Evolutionary conservation across 345 rosid species (phyloP), one percentile per base, ranked within the genome.

Genomic region (Acer yangbiense): DNA sequence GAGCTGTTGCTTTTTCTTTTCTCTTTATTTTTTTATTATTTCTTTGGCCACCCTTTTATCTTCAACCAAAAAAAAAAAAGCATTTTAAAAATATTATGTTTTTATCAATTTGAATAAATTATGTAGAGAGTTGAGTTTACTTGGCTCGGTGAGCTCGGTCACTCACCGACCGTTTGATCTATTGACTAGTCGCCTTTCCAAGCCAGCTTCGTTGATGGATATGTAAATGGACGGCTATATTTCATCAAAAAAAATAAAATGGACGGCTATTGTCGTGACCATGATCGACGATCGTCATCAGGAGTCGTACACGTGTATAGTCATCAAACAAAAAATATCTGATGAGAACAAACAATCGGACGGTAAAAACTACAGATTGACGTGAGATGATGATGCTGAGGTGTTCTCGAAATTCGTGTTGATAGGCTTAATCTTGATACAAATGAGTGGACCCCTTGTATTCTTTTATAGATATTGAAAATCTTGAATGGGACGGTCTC

Each of bases 121-220:
- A 20, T 23, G 6, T 21, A 14, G 46, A 14, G 46, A 58, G 21
- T 54, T 16, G 65, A 77, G 57, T 14, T 66, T 57, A 6, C 39
- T 54, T 69, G 81, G 73, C 1, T 57, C 17, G 23, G 68, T 70
- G 48, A 78, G 61, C 74, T 61, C 62, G 4, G 85, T 73, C 75
- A 78, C 81, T 80, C 84, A 68, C 84, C 81, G 82, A 82, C 87
- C 78, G 78, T 67, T 1, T 14, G 60, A 79, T 69, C 39, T 48
- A 7, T 81, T 63, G 71, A 83, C 78, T 9, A 0, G 75, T 79
- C 71, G 23, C 68, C 12, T 64, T 74, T 32, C 23, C 0, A 13
- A 41, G 57, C 73, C 78, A 76, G 77, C 79, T 71, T 29, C 9
- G 17, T 55, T 32, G 78, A 65, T 55, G 74, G 71, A 57, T 48